Base-by-base conservation (phyloP, 805 yeast genomes). In the Candida fluviatilis region DNA sequence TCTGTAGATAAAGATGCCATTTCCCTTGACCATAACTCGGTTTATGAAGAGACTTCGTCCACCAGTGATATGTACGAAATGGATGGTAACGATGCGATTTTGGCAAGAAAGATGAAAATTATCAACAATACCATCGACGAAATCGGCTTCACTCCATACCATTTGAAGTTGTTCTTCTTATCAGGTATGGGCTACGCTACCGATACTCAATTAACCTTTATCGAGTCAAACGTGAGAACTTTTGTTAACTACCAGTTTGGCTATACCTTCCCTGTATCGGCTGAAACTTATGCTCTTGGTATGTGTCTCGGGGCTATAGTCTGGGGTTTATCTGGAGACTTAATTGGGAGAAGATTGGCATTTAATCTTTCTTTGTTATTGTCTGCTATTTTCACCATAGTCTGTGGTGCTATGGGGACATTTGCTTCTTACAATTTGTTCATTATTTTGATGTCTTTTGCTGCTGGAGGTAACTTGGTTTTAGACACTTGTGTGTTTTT, bases 181-280 rank as follows among this genome's bases (percentile, higher is more conserved):
- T 76, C 76, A 19, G 82, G 82, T 6, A 69, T 72, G 58, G 82
- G 82, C 19, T 77, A 76, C 42, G 69, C 75, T 4, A 76, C 69
- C 11, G 80, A 78, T 48, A 72, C 80, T 16, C 73, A 74, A 48
- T 60, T 78, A 46, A 67, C 63, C 31, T 60, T 64, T 57, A 53
- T 75, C 38, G 78, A 74, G 41, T 57, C 72, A 33, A 58, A 71
- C 3, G 78, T 73, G 16, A 58, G 67, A 35, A 60, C 67, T 4
- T 72, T 66, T 41, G 69, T 75, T 24, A 66, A 73, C 49, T 59
- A 53, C 41, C 80, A 77, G 52, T 75, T 71, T 48, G 63, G 69
- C 28, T 63, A 58, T 40, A 53, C 52, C 10, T 76, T 58, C 38
- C 72, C 79, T 0, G 60, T 63, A 4, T 61, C 73, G 5, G 68